Conservation (phyloP, 495 filamentous ascomycete species). For the Tuber borchii region DNA sequence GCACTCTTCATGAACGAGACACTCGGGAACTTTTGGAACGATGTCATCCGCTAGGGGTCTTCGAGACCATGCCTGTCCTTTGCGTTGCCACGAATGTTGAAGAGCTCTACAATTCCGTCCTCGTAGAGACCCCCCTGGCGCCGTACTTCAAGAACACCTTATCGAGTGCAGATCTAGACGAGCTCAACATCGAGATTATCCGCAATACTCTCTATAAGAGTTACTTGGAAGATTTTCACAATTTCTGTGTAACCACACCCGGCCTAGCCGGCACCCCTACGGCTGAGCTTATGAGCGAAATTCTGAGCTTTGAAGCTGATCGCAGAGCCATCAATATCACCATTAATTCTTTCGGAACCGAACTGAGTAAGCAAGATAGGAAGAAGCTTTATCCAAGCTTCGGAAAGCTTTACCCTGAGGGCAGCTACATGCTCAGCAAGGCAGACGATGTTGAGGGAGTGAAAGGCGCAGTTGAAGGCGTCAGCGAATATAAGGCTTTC, state of each 20-base stretch:
- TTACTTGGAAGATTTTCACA: constrained; percentile 95
- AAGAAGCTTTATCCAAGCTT: constrained; percentile 95
- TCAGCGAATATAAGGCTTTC: constrained; percentile 84
- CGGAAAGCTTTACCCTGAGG: constrained; percentile 84
- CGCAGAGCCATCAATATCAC: constrained; percentile 98
- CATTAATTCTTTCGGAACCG: constrained; percentile 95
- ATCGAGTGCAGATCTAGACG: constrained; percentile 91
- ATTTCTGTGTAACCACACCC: constrained; percentile 77
- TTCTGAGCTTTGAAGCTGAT: constrained; percentile 94
- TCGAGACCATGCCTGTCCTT: constrained; percentile 96
- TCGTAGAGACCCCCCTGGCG: constrained; percentile 92
- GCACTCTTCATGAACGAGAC: constrained; percentile 94
- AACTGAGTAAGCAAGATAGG: constrained; percentile 85
- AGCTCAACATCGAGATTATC: constrained; percentile 98
- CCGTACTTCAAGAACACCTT: constrained; percentile 95
- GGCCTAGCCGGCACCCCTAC: constrained; percentile 84
- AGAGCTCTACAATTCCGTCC: constrained; percentile 93
- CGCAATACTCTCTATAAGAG: constrained; percentile 99
- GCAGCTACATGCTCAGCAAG: constrained; percentile 86
- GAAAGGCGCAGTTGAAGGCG: constrained; percentile 81
- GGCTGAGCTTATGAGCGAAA: constrained; percentile 85
- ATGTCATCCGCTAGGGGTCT: constrained; percentile 96
- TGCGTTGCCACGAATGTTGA: constrained; percentile 98
- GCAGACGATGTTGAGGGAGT: constrained; percentile 95
- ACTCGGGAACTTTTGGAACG: constrained; percentile 90